Conservation (phyloP, 2,329 filamentous ascomycete species). For the Zymoseptoria tritici region DNA sequence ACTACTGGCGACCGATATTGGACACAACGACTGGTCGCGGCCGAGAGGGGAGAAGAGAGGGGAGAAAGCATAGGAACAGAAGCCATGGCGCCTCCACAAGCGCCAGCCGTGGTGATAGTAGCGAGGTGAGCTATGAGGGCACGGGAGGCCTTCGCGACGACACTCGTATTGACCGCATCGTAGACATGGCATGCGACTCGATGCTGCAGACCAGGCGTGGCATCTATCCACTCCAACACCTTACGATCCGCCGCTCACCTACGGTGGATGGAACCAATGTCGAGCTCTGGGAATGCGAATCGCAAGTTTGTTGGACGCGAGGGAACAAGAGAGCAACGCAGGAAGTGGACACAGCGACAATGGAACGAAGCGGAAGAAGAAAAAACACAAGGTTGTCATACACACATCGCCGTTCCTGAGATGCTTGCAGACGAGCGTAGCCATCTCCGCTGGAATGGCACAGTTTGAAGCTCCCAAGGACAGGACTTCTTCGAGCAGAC, state of each 20-base stretch:
- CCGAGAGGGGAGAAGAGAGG: background rate
- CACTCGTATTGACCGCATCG: background rate
- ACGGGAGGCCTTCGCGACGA: conserved; percentile 1
- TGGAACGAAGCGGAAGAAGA: conserved; percentile 34
- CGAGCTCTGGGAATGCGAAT: conserved; percentile 77
- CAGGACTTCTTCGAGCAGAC: conserved; percentile 20
- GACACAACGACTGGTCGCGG: background rate
- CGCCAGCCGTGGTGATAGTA: conserved; percentile 44
- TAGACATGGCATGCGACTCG: conserved; percentile 86
- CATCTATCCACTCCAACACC: conserved; percentile 86
- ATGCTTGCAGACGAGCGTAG: conserved; percentile 87
- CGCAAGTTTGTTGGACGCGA: conserved; percentile 56
- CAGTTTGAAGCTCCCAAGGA: conserved; percentile 47
- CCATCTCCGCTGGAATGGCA: conserved; percentile 76
- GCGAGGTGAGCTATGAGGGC: conserved; percentile 34
- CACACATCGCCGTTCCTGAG: conserved; percentile 91
- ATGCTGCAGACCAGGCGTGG: conserved; percentile 92
- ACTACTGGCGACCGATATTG: background rate
- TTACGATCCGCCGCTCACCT: conserved; percentile 91
- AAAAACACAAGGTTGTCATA: conserved; percentile 69
- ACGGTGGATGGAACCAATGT: conserved; percentile 86
- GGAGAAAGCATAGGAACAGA: background rate
- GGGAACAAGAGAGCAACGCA: conserved; percentile 40
- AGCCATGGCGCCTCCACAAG: conserved; percentile 23
- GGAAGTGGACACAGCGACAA: conserved; percentile 6